These are phyloP conservation scores for Auriscalpium orientale DNA, from an alignment of 768 basidiomycete genomes.

Conservation along the genomic window DNA sequence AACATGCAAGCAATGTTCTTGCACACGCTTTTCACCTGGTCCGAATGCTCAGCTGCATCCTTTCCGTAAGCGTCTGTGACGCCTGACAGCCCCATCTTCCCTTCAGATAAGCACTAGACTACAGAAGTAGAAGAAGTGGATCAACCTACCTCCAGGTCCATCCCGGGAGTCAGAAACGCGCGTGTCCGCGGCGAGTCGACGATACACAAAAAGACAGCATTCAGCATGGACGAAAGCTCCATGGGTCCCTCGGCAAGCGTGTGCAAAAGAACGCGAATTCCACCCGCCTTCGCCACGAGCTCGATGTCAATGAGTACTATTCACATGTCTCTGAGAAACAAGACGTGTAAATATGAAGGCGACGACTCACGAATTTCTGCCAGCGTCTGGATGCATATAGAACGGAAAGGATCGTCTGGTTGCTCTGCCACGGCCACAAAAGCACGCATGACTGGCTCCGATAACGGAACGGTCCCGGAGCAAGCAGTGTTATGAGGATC, in stretches of 20 bases:
- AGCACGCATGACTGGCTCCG: conserved; percentile 75
- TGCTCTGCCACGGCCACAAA: conserved; percentile 93
- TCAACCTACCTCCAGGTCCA: conserved; percentile 74
- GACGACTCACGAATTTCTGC: conserved; percentile 73
- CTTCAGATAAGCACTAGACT: neutral
- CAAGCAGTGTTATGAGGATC: conserved; percentile 35
- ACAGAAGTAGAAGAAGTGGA: neutral
- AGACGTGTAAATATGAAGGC: neutral
- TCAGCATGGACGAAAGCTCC: conserved; percentile 73
- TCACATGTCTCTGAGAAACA: conserved; percentile 5
- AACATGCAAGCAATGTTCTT: conserved; percentile 78
- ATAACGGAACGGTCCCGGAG: conserved; percentile 48
- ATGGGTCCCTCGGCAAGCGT: conserved; percentile 84
- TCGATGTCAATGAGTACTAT: conserved; percentile 85
- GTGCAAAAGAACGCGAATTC: conserved; percentile 79
- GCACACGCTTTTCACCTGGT: conserved; percentile 70
- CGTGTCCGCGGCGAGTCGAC: conserved; percentile 82
- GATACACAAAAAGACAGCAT: conserved; percentile 73
- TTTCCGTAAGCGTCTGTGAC: conserved; percentile 93
- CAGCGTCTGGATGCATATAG: conserved; percentile 78
- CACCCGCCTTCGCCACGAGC: conserved; percentile 72
- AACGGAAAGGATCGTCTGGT: conserved; percentile 80
- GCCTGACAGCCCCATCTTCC: conserved; percentile 75
- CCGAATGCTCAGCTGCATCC: conserved; percentile 58
- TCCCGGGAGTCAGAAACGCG: conserved; percentile 67